Conservation (phyloP, 208 protist species). For the Leishmania gerbilli region DNA sequence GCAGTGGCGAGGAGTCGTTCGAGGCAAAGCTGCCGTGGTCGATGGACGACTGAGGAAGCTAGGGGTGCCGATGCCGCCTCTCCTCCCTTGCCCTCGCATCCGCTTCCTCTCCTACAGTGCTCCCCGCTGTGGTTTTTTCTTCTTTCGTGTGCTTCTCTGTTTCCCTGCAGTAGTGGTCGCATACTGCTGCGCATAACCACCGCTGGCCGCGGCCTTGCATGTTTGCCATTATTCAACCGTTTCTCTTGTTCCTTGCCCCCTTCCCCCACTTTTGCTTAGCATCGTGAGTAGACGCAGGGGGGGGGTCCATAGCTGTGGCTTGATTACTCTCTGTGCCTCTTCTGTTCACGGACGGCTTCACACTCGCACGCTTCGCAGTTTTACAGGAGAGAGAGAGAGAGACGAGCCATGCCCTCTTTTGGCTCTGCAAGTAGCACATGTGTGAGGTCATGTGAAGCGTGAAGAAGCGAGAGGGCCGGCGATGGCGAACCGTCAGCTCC, state of each 20-base stretch:
- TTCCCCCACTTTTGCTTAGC: too few relatives aligned
- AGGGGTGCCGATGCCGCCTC: neutral
- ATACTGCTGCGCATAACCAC: neutral
- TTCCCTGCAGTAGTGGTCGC: neutral
- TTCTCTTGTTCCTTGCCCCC: neutral
- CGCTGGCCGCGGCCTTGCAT: neutral
- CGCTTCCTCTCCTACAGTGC: neutral
- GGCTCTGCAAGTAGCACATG: neutral
- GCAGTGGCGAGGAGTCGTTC: conserved; percentile 33
- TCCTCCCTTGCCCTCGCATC: neutral
- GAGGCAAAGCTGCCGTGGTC: conserved; percentile 56
- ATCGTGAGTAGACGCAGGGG: neutral
- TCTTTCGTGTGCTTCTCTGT: neutral
- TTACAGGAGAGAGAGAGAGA: neutral
- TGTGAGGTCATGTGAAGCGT: neutral
- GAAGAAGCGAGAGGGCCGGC: neutral
- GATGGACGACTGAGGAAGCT: conserved; percentile 20
- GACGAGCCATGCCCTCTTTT: neutral
- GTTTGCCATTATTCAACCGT: neutral
- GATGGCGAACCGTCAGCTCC: neutral
- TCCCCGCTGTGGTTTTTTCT: too few relatives aligned
- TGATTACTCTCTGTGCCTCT: too few relatives aligned
- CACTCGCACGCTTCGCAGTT: neutral
- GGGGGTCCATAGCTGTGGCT: neutral
- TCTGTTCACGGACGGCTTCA: neutral